Evolutionary conservation across 352 stramenopile genomes (phyloP).

Genomic region (Globisporangium heterothallicum): DNA sequence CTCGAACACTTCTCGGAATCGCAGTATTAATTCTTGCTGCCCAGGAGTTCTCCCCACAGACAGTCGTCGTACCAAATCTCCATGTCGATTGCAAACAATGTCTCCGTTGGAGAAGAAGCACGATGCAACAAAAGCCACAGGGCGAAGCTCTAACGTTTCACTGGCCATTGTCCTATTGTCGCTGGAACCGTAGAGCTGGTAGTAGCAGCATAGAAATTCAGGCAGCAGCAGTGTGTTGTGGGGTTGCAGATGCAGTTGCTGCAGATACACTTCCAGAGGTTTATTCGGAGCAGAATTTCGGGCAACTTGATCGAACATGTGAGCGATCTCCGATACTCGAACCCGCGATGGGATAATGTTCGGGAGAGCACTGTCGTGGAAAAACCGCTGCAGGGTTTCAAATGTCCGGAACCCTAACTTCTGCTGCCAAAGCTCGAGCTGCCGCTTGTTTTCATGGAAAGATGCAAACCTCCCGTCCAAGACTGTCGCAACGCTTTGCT

Average conservation of each 20-base stretch:
- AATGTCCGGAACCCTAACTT: slow-evolving; percentile 54
- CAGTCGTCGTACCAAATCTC: slow-evolving; percentile 51
- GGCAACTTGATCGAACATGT: slow-evolving; percentile 40
- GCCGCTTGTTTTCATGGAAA: slow-evolving; percentile 47
- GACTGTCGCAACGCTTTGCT: slow-evolving; percentile 38
- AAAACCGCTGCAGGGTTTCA: slow-evolving; percentile 48
- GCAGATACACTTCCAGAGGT: slow-evolving; percentile 49
- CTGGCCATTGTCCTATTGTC: slow-evolving; percentile 8
- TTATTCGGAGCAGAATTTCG: slow-evolving; percentile 34
- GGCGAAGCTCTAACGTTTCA: slow-evolving; percentile 35
- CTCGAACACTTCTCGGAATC: slow-evolving; percentile 64
- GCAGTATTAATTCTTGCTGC: slow-evolving; percentile 53
- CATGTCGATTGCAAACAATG: slow-evolving; percentile 34
- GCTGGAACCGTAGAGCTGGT: slow-evolving; percentile 53
- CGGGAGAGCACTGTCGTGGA: slow-evolving; percentile 42
- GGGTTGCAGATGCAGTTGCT: slow-evolving; percentile 38
- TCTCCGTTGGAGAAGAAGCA: slow-evolving; percentile 69
- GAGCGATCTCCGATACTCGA: slow-evolving; percentile 27
- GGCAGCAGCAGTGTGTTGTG: slow-evolving; percentile 50
- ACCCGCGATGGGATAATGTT: slow-evolving; percentile 52
- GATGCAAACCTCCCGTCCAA: slow-evolving; percentile 55
- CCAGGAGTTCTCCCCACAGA: slow-evolving; percentile 46
- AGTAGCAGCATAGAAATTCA: slow-evolving; percentile 68
- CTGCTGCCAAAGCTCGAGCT: slow-evolving; percentile 63
- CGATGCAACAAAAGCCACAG: slow-evolving; percentile 53